Base-by-base conservation (phyloP, 1,139 yeast species). In the Candida gigantensis region DNA sequence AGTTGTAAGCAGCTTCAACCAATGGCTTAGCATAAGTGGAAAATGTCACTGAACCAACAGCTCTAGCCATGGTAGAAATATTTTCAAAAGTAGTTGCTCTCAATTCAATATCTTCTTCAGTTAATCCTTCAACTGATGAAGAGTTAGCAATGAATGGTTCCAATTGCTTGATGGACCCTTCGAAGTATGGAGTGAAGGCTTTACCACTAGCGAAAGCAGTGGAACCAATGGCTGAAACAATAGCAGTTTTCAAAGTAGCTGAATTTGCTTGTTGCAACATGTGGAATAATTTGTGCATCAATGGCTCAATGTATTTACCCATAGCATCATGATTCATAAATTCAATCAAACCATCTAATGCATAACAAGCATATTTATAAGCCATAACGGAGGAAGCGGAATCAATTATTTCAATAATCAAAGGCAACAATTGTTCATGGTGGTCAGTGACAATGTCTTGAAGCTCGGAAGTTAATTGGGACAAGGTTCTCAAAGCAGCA, bases 171-270 rank as follows among this genome's bases (percentile, higher is more conserved):
- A 92, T 79, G 35, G 97, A 85, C 47, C 80, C 77, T 57, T 81
- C 78, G 64, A 90, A 90, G 70, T 74, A 92, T 44, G 97, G 97
- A 45, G 77, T 70, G 65, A 87, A 92, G 28, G 84, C 77, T 53
- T 83, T 83, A 62, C 97, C 96, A 36, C 96, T 81, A 39, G 98
- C 95, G 55, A 84, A 89, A 27, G 98, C 98, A 44, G 96, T 88
- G 26, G 97, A 89, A 39, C 97, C 97, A 57, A 92, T 86, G 25
- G 97, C 97, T 39, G 96, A 86, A 41, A 92, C 96, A 54, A 92
- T 86, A 37, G 95, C 86, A 34, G 92, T 76, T 68, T 85, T 87
- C 58, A 92, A 77, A 32, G 84, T 75, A 4, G 81, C 71, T 25
- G 88, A 71, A 49, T 78, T 74, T 26, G 84, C 80, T 49, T 72